Evolutionary conservation across 768 basidiomycete species (phyloP), one percentile per base, ranked within the genome.

Genomic region (Paxillus ammoniavirescens): DNA sequence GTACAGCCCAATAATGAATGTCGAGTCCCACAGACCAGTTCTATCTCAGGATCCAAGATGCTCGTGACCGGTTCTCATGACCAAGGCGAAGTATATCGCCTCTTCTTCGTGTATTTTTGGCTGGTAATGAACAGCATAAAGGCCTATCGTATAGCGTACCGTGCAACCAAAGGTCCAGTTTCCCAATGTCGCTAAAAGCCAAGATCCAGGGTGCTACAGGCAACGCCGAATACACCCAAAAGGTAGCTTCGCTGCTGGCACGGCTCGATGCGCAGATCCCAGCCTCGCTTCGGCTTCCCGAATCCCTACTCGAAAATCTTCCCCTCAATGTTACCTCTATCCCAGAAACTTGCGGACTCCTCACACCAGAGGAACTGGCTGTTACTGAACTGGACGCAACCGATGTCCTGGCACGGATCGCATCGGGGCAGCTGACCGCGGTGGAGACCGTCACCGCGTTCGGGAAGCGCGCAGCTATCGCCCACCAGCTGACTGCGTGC

Each of bases 381-480:
- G 66, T 75, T 4, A 74, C 74, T 4, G 61, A 64, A 12, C 61
- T 72, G 2, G 75, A 76, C 38, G 73, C 75, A 15, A 74, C 71
- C 14, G 66, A 58, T 6, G 49, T 77, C 26, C 46, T 68, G 15
- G 43, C 59, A 41, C 54, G 57, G 7, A 68, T 76, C 41, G 65
- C 65, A 7, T 54, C 49, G 5, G 66, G 69, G 9, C 38, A 67
- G 48, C 64, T 71, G 28, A 69, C 73, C 0, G 71, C 76, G 1
- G 75, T 78, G 6, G 68, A 71, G 15, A 75, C 75, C 21, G 68
- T 72, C 5, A 64, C 61, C 13, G 78, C 80, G 2, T 80, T 76
- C 53, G 73, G 64, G 49, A 80, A 79, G 62, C 68, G 82, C n/a
- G 80, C 81, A 9, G 73, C 75, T 14, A 73, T 83, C 47, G 81